phyloP scores from a whole-genome alignment of 2,329 filamentous ascomycete species.

The Xylariaceae sp. region DNA sequence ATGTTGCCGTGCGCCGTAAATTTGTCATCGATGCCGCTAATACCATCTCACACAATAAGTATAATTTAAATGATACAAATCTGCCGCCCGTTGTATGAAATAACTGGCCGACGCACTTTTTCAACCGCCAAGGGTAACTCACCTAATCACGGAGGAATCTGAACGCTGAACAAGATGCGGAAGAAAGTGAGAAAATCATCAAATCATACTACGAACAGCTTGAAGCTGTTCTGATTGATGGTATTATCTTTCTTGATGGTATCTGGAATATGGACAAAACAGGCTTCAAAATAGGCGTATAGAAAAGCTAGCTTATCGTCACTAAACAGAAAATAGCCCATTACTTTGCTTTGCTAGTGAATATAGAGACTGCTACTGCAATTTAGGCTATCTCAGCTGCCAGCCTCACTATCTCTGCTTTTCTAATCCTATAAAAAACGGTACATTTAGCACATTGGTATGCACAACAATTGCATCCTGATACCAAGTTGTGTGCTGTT shows the following conservation, averaged over 20 bases:
- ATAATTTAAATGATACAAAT: neutral
- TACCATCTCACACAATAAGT: neutral
- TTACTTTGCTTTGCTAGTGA: neutral
- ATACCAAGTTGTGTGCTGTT: neutral
- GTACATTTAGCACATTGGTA: neutral
- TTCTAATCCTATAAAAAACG: neutral
- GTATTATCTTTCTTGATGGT: neutral
- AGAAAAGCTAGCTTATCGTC: neutral
- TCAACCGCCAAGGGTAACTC: neutral
- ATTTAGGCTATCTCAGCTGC: neutral
- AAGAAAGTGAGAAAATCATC: neutral
- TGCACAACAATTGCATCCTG: neutral
- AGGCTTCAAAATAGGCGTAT: neutral
- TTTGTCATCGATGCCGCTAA: neutral
- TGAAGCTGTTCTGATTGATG: neutral
- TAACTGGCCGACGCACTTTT: neutral
- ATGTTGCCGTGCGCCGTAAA: neutral
- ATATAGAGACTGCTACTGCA: neutral
- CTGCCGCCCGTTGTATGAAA: neutral
- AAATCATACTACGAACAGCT: neutral
- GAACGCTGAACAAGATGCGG: neutral
- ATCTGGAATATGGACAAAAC: conserved; percentile 1
- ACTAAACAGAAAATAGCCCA: neutral
- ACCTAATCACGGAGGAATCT: neutral
- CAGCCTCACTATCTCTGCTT: neutral